Evolutionary conservation across 2,329 filamentous ascomycete species (phyloP), one percentile per base, ranked within the genome.

Genomic region (Exophiala phaeomuriformis): DNA sequence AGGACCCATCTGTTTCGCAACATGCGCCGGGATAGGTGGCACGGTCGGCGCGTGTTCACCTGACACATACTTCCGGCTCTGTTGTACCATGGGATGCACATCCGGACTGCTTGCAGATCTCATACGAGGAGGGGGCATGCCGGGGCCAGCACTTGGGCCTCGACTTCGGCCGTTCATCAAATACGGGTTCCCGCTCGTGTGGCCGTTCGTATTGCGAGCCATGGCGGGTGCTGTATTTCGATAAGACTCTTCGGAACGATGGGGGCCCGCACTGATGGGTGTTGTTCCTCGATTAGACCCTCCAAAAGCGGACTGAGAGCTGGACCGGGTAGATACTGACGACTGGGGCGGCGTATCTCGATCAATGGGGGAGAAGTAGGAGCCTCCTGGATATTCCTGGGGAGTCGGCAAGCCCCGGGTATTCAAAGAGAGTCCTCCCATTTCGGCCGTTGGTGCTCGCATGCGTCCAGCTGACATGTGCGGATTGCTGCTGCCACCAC

Each of bases 101-200:
- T 97, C 90, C 5, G 93, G 91, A 59, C 90, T 96, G 72, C 91
- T 97, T 65, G 94, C 94, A 36, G 90, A 95, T 60, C 93, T 82
- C 72, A 88, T 85, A 61, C 90, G 65, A 85, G 83, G 67, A 7
- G 48, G 40, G 40, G 27, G 45, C 52, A 55, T 56, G 3, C 48
- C 45, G 19, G 53, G 50, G 7, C 48, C 54, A 10, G 47, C 45
- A 5, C 48, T 35, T 3, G 52, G 57, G 8, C 57, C 57, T 36
- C 57, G 51, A 46, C 19, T 46, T 45, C 57, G 78, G 36, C 80
- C 80, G 55, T 81, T 81, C 55, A 77, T 75, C 51, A 77, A 75
- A 64, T 86, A 86, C 2, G 79, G 76, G 56, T 83, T 84, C 10
- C 75, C 71, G 5, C 81, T 83, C 5, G 84, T 76, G 54, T 57